Conservation (phyloP, 2,329 filamentous ascomycete species). For the Pestalotiopsis sp. region DNA sequence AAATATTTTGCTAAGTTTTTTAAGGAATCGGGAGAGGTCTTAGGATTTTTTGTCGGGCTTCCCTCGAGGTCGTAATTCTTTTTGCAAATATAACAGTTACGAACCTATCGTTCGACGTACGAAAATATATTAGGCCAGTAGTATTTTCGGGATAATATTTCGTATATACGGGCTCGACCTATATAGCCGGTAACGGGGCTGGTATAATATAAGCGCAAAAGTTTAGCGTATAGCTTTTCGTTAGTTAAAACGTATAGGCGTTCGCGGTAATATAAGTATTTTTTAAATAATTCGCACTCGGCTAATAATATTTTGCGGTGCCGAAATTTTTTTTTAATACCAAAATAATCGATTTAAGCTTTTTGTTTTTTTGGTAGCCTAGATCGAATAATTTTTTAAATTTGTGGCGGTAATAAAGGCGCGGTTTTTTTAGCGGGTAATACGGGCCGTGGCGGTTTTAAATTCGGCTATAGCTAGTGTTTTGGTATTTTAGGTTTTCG, state of each 20-base stretch:
- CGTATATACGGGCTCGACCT: neutral
- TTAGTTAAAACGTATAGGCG: neutral
- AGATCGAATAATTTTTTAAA: too few species aligned
- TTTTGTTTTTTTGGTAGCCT: too few species aligned
- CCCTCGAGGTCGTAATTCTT: fast-evolving
- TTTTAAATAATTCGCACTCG: neutral
- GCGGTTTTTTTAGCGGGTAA: too few species aligned
- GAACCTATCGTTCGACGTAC: neutral
- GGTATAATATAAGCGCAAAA: neutral
- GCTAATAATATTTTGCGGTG: neutral
- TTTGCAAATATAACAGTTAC: neutral
- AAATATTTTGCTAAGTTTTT: neutral
- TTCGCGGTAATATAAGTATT: neutral
- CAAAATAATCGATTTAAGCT: too few species aligned
- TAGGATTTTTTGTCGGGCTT: neutral
- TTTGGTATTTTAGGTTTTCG: too few species aligned
- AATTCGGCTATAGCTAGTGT: too few species aligned
- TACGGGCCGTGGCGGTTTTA: too few species aligned
- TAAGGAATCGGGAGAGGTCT: neutral
- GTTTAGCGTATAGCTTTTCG: neutral
- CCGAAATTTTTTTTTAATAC: neutral
- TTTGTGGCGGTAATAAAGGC: too few species aligned
- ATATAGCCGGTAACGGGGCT: neutral
- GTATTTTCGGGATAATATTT: neutral
- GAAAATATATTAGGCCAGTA: neutral